Evolutionary conservation across 331 rosid species (phyloP).

Genomic region (Malus hybrid): DNA sequence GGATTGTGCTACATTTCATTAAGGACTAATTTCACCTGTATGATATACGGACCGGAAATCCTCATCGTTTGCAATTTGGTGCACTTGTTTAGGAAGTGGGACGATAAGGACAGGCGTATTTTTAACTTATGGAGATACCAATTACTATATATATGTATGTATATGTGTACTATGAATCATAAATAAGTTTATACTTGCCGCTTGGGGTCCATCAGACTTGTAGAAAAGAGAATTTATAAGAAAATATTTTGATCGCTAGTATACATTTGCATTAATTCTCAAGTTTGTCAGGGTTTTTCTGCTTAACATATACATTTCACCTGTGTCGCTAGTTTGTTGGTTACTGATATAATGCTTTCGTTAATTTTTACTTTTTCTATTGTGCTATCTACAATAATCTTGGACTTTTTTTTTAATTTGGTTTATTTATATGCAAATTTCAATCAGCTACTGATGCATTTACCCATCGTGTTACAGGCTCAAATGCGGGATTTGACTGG

Average conservation of each 20-base stretch:
- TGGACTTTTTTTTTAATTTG: background rate
- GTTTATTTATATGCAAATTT: background rate
- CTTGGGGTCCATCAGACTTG: background rate
- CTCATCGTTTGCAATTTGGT: background rate
- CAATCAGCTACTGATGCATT: constrained; percentile 3
- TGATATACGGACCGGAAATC: background rate
- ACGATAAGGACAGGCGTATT: background rate
- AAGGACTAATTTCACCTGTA: background rate
- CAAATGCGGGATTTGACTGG: constrained; percentile 98
- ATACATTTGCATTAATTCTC: background rate
- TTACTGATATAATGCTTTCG: background rate
- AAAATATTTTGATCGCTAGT: background rate
- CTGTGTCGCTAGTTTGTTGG: background rate
- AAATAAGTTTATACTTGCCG: background rate
- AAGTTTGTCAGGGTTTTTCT: background rate
- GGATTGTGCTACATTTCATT: background rate
- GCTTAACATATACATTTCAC: background rate
- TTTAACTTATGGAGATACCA: background rate
- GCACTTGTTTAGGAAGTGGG: background rate
- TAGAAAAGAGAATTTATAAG: background rate
- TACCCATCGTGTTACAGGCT: constrained; percentile 45
- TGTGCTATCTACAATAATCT: background rate
- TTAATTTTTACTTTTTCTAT: background rate
- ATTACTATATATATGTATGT: background rate
- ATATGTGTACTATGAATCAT: background rate